phyloP scores from a whole-genome alignment of 1,284 basidiomycete species.

The Agroathelia rolfsii region DNA sequence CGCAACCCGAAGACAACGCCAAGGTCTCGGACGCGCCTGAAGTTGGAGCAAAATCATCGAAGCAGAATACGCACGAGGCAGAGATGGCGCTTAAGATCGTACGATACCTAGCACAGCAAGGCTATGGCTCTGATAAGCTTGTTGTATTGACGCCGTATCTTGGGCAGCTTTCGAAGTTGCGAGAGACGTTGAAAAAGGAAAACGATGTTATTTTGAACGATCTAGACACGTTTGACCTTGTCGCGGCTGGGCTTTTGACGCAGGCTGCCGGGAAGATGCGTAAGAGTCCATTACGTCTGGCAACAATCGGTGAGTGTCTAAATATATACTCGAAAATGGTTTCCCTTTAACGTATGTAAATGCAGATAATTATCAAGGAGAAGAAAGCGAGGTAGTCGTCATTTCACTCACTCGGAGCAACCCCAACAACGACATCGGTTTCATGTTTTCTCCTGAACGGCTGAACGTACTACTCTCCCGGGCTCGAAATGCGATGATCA shows the following conservation, averaged over 20 bases:
- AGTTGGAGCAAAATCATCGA: slow-evolving; percentile 15
- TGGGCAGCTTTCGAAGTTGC: slow-evolving; percentile 19
- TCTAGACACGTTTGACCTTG: slow-evolving; percentile 21
- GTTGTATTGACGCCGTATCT: slow-evolving; percentile 25
- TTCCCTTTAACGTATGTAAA: slow-evolving; percentile 3
- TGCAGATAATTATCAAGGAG: slow-evolving; percentile 26
- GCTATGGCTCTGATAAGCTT: slow-evolving; percentile 21
- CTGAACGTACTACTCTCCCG: slow-evolving; percentile 24
- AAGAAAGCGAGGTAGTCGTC: slow-evolving; percentile 26
- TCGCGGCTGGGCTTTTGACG: slow-evolving; percentile 20
- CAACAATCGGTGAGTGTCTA: slow-evolving; percentile 22
- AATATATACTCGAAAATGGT: too few species aligned
- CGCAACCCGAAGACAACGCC: slow-evolving; percentile 19
- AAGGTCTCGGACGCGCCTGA: slow-evolving; percentile 13
- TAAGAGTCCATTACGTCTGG: slow-evolving; percentile 19
- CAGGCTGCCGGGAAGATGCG: slow-evolving; percentile 15
- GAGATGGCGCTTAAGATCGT: slow-evolving; percentile 24
- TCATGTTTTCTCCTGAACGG: slow-evolving; percentile 22
- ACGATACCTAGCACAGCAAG: slow-evolving; percentile 23
- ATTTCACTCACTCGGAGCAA: slow-evolving; percentile 21
- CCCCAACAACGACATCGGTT: slow-evolving; percentile 19
- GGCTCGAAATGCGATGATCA: slow-evolving; percentile 22
- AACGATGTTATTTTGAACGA: slow-evolving; percentile 23
- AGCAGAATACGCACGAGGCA: slow-evolving; percentile 20
- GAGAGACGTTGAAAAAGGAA: slow-evolving; percentile 14